These are phyloP conservation scores for Ceraceosorus guamensis DNA, from an alignment of 1,284 basidiomycete species.

Conservation along the genomic window DNA sequence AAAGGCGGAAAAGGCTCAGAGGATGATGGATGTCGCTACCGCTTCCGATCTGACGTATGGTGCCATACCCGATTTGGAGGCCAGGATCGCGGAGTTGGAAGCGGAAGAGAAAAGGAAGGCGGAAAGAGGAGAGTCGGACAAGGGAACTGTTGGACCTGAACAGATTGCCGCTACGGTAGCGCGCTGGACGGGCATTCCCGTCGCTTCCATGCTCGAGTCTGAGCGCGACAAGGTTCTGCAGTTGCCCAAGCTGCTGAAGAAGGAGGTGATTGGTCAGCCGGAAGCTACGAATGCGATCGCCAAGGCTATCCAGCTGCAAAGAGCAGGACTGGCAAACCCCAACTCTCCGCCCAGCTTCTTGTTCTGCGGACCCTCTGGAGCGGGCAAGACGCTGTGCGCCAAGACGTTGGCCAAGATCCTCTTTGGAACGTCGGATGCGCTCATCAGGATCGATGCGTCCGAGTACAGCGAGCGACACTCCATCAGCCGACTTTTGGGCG, in stretches of 20 bases:
- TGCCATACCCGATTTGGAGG: conserved; percentile 80
- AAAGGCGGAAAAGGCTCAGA: conserved; percentile 89
- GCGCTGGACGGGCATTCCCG: conserved; percentile 53
- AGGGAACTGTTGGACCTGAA: conserved; percentile 39
- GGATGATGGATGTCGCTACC: conserved; percentile 57
- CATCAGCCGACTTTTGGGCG: conserved; percentile 79
- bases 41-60: conserved; percentile 81
- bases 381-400: conserved; percentile 57
- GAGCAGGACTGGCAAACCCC: conserved; percentile 56
- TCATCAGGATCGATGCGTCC: conserved; percentile 51
- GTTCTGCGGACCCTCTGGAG: conserved; percentile 52
- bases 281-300: conserved; percentile 57
- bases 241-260: conserved; percentile 36
- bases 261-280: conserved; percentile 55
- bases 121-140: conserved; percentile 45
- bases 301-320: conserved; percentile 56
- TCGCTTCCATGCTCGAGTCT: conserved; percentile 47
- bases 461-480: conserved; percentile 82
- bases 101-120: conserved; percentile 52
- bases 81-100: conserved; percentile 58
- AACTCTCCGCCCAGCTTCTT: conserved; percentile 56
- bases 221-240: conserved; percentile 44
- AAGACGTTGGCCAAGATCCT: conserved; percentile 57
- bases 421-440: conserved; percentile 76
- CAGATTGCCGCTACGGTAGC: conserved; percentile 56